Evolutionary conservation across 257 asterid genomes (phyloP).

Genomic region (Ligustrum vulgare): DNA sequence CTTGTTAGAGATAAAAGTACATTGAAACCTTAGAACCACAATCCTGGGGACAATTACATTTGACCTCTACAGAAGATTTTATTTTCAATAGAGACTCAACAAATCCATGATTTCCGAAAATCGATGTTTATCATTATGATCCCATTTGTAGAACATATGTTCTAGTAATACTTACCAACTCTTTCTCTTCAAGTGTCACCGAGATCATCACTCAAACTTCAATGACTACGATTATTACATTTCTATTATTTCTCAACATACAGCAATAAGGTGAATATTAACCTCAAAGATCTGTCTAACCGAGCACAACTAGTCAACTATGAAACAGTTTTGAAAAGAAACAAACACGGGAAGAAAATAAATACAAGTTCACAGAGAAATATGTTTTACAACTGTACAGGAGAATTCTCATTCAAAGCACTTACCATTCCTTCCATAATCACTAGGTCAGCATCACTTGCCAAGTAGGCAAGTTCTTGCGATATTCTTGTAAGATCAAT

Average conservation of each 20-base stretch:
- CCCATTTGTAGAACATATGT: background rate
- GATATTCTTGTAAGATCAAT: constrained; percentile 85
- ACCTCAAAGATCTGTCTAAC: background rate
- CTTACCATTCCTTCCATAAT: constrained; percentile 95
- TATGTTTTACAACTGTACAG: background rate
- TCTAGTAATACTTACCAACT: background rate
- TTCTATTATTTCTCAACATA: background rate
- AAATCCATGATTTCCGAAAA: background rate
- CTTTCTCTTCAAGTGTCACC: background rate
- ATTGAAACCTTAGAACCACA: background rate
- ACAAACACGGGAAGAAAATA: background rate
- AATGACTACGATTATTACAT: background rate
- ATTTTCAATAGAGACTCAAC: background rate
- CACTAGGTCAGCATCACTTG: constrained; percentile 90
- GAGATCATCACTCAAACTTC: background rate
- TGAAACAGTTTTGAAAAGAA: background rate
- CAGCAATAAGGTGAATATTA: background rate
- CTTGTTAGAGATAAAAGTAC: background rate
- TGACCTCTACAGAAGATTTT: background rate
- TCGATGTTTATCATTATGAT: background rate
- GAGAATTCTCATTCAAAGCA: constrained; percentile 15
- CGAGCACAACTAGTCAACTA: background rate
- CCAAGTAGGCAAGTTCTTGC: constrained; percentile 87
- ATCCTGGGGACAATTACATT: background rate
- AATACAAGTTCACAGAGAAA: background rate